These are phyloP conservation scores for Talaromyces trachyspermus DNA, from an alignment of 495 filamentous ascomycete genomes.

Conservation along the genomic window DNA sequence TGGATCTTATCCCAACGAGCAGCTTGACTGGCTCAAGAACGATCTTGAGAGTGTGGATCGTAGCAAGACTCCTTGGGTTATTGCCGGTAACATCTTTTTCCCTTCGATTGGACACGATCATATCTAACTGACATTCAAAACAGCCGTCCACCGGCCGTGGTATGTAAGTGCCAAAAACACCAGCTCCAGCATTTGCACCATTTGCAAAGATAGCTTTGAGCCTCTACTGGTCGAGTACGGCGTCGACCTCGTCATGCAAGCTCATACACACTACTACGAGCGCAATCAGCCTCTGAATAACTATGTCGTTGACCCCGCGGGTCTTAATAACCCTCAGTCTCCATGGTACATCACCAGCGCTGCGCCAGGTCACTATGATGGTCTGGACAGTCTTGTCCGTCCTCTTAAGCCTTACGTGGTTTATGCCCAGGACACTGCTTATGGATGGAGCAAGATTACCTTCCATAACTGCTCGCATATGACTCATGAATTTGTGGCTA, in stretches of 20 bases:
- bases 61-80: slow-evolving; percentile 36
- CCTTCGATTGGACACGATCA: slow-evolving; percentile 27
- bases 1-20: slow-evolving; percentile 23
- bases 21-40: slow-evolving; percentile 38
- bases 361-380: slow-evolving; percentile 27
- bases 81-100: slow-evolving; percentile 17
- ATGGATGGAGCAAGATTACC: slow-evolving; percentile 23
- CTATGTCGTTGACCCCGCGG: slow-evolving; percentile 21
- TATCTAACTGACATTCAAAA: slow-evolving; percentile 26
- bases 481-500: slow-evolving; percentile 24
- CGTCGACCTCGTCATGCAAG: slow-evolving; percentile 45
- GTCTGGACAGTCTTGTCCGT: slow-evolving; percentile 13
- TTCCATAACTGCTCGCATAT: slow-evolving; percentile 29
- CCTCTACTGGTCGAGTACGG: slow-evolving; percentile 41
- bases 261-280: slow-evolving; percentile 45
- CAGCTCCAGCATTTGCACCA: slow-evolving; percentile 31
- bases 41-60: slow-evolving; percentile 42
- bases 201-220: slow-evolving; percentile 44
- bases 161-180: slow-evolving; percentile 30
- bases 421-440: slow-evolving; percentile 11
- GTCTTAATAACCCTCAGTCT: slow-evolving; percentile 33
- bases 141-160: slow-evolving; percentile 45
- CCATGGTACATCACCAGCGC: slow-evolving; percentile 40
- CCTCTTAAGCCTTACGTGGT: slow-evolving; percentile 4
- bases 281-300: slow-evolving; percentile 23